Conservation (phyloP, 108 stramenopile species). For the Cyclotella kingstonii region DNA sequence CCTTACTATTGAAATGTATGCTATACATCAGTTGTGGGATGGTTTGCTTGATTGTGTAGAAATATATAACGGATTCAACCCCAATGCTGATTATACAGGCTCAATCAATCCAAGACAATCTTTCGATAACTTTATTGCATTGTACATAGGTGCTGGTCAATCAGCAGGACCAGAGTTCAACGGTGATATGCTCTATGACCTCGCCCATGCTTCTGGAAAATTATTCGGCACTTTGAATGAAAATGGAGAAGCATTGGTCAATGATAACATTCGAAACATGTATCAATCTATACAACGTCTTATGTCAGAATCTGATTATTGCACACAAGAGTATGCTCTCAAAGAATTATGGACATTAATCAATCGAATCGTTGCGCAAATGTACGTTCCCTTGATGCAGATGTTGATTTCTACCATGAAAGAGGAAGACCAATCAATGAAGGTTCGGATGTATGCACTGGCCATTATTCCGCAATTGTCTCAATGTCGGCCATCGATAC, state of each 20-base stretch:
- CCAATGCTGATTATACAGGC: conserved; percentile 56
- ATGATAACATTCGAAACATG: conserved; percentile 50
- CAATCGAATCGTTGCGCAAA: conserved; percentile 55
- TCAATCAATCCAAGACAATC: conserved; percentile 46
- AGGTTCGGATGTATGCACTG: conserved; percentile 54
- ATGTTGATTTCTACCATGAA: conserved; percentile 64
- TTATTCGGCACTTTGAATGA: conserved; percentile 40
- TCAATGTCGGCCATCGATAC: conserved; percentile 69
- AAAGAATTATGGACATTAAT: conserved; percentile 53
- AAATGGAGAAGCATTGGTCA: conserved; percentile 53
- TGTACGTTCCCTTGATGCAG: conserved; percentile 72
- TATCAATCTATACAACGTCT: conserved; percentile 60
- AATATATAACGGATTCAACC: conserved; percentile 37
- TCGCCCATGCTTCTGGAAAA: conserved; percentile 52
- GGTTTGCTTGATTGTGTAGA: conserved; percentile 55
- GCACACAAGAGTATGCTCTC: conserved; percentile 42
- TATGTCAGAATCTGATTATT: conserved; percentile 39
- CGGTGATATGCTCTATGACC: conserved; percentile 69
- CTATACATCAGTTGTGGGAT: conserved; percentile 58
- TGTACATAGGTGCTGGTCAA: conserved; percentile 73
- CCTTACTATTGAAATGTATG: conserved; percentile 71
- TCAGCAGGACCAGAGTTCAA: conserved; percentile 45
- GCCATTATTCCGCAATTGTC: conserved; percentile 77
- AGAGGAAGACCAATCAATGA: conserved; percentile 32
- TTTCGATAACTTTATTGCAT: conserved; percentile 79